Evolutionary conservation across 257 asterid genomes (phyloP).

Genomic region (Agastache rugosa): DNA sequence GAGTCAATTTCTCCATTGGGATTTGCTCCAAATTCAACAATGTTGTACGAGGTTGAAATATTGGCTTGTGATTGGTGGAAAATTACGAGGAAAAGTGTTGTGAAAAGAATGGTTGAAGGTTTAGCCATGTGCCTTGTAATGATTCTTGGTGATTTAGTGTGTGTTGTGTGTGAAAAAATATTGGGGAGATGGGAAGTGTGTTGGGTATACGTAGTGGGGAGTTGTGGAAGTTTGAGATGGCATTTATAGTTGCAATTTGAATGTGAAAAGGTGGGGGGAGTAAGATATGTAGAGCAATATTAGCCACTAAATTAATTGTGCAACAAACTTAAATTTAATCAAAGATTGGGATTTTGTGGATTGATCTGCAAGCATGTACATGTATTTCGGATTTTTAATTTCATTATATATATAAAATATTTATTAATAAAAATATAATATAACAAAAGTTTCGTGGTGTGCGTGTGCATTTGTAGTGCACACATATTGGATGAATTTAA

Average conservation of each 20-base stretch:
- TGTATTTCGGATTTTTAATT: no score
- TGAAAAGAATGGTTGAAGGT: slow-evolving; percentile 24
- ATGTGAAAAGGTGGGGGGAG: neutral
- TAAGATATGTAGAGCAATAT: neutral
- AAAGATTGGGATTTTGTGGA: no score
- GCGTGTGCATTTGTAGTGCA: neutral
- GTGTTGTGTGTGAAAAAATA: neutral
- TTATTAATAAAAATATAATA: no score
- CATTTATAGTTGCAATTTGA: slow-evolving; percentile 45
- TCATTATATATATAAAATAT: no score
- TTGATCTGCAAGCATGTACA: no score
- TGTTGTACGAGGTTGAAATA: slow-evolving; percentile 35
- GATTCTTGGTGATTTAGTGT: slow-evolving; percentile 5
- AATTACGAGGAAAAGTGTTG: slow-evolving; percentile 30
- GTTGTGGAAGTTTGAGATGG: slow-evolving; percentile 34
- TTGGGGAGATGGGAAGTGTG: slow-evolving; percentile 10
- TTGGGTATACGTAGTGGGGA: slow-evolving; percentile 37
- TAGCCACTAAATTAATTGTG: slow-evolving; percentile 1
- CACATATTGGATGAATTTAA: slow-evolving; percentile 13
- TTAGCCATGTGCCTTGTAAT: slow-evolving; percentile 30
- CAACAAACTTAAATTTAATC: neutral
- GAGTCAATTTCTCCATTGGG: slow-evolving; percentile 56
- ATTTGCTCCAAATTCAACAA: slow-evolving; percentile 53
- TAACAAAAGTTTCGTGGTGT: neutral
- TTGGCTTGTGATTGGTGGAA: slow-evolving; percentile 35